Conservation (phyloP, 2,329 filamentous ascomycete species). For the Paecilomyces fulvus region DNA sequence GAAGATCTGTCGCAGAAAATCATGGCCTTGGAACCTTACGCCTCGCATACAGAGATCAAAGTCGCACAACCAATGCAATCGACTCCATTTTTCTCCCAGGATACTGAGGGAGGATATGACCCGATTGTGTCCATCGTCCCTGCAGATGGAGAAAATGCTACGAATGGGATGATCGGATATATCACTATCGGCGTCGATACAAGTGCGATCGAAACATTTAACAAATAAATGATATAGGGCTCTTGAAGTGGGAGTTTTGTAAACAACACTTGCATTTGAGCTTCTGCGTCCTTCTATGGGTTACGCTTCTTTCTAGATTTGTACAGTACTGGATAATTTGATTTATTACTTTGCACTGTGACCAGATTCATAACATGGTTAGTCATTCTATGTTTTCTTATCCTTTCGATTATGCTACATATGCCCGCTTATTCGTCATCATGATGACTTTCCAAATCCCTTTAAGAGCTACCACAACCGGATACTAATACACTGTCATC, state of each 20-base stretch:
- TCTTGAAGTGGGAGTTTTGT: no score
- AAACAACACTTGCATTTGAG: no score
- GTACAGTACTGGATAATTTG: no score
- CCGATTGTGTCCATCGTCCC: slow-evolving; percentile 24
- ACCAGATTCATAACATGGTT: no score
- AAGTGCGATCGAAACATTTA: slow-evolving; percentile 7
- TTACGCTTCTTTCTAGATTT: no score
- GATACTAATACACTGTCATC: neutral
- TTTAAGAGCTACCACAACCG: neutral
- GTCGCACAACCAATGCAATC: slow-evolving; percentile 24
- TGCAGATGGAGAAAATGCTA: slow-evolving; percentile 24
- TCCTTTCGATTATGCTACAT: neutral
- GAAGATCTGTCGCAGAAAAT: slow-evolving; percentile 19
- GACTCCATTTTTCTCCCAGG: slow-evolving; percentile 6
- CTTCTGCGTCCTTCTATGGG: no score
- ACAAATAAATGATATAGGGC: neutral
- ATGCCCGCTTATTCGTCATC: neutral
- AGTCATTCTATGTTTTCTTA: neutral
- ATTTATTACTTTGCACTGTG: no score
- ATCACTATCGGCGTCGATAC: slow-evolving; percentile 28
- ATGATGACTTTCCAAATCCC: neutral
- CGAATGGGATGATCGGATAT: slow-evolving; percentile 30
- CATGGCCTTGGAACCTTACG: slow-evolving; percentile 27
- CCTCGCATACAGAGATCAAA: slow-evolving; percentile 25
- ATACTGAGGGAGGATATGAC: slow-evolving; percentile 17